A percentile compares a stretch with the other conserved stretches of the same genome.
Conservation (phyloP, 352 stramenopile species). For the Globisporangium megalacanthum region DNA sequence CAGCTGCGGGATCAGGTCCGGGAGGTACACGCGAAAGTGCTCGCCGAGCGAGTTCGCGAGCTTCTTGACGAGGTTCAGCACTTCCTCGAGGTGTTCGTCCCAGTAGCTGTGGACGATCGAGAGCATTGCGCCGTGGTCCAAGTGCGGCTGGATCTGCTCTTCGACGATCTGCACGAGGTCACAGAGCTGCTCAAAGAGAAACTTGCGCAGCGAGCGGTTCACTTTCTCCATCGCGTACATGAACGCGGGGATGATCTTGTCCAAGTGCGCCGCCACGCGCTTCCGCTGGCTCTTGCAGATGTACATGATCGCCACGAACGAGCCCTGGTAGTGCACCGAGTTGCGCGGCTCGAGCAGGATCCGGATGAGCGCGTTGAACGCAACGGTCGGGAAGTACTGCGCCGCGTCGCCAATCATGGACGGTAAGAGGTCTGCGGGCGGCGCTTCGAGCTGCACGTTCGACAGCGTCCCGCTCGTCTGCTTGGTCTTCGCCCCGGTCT, state of each 20-base stretch:
- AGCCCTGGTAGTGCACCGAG: slow-evolving; percentile 95
- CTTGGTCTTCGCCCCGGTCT: slow-evolving; percentile 56
- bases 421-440: slow-evolving; percentile 68
- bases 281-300: slow-evolving; percentile 97
- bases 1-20: slow-evolving; percentile 84
- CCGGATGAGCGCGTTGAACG: slow-evolving; percentile 95
- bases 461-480: slow-evolving; percentile 64
- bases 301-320: slow-evolving; percentile 98
- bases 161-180: slow-evolving; percentile 96
- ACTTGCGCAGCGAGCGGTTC: slow-evolving; percentile 88
- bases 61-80: slow-evolving; percentile 97
- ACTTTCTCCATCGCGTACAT: slow-evolving; percentile 90
- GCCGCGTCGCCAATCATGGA: slow-evolving; percentile 84
- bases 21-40: slow-evolving; percentile 86
- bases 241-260: slow-evolving; percentile 97
- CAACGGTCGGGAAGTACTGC: slow-evolving; percentile 96
- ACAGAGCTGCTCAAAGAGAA: slow-evolving; percentile 95
- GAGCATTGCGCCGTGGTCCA: slow-evolving; percentile 79
- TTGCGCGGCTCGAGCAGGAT: slow-evolving; percentile 97
- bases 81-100: slow-evolving; percentile 92
- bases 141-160: slow-evolving; percentile 92
- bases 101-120: slow-evolving; percentile 82
- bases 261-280: slow-evolving; percentile 93
- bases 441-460: slow-evolving; percentile 53
- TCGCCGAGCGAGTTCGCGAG: slow-evolving; percentile 80